Evolutionary conservation across 192 early-diverging fungal species (phyloP).

Genomic region (Coemansia sp.): DNA sequence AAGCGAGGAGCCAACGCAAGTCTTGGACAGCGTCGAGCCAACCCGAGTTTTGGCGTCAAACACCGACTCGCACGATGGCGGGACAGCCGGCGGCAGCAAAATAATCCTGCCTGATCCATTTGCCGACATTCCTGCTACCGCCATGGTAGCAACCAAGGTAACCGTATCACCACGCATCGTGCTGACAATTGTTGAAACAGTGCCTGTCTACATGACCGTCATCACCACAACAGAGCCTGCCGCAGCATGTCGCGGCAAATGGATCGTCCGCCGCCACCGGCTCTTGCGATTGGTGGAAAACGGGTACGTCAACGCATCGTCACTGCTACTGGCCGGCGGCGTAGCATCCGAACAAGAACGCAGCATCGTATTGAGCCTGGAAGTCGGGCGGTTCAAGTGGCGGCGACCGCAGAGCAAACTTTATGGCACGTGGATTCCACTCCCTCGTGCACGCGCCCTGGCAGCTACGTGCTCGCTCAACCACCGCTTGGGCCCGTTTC

Average conservation of each 20-base stretch:
- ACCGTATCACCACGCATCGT: slow-evolving; percentile 48
- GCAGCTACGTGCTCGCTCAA: slow-evolving; percentile 80
- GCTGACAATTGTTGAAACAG: slow-evolving; percentile 55
- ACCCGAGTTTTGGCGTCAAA: slow-evolving; percentile 31
- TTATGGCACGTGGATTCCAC: slow-evolving; percentile 92
- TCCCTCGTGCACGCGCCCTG: slow-evolving; percentile 78
- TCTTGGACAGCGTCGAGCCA: slow-evolving; percentile 43
- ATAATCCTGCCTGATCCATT: slow-evolving; percentile 50
- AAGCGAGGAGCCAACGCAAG: not conserved
- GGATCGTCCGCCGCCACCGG: slow-evolving; percentile 59
- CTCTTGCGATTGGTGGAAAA: slow-evolving; percentile 81
- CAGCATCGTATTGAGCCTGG: slow-evolving; percentile 82
- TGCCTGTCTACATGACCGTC: slow-evolving; percentile 56
- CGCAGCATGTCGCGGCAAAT: slow-evolving; percentile 34
- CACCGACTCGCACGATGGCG: slow-evolving; percentile 42
- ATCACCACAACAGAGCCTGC: slow-evolving; percentile 49
- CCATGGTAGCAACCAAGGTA: slow-evolving; percentile 51
- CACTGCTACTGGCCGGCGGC: slow-evolving; percentile 83
- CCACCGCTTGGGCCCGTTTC: slow-evolving; percentile 69
- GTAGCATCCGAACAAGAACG: slow-evolving; percentile 80
- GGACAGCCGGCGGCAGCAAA: slow-evolving; percentile 12
- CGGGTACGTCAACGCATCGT: slow-evolving; percentile 83
- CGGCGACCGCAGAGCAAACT: slow-evolving; percentile 68
- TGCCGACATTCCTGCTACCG: slow-evolving; percentile 40
- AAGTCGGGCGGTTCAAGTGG: slow-evolving; percentile 73